Evolutionary conservation across 768 basidiomycete genomes (phyloP), one percentile per base, ranked within the genome.

Genomic region (Cyclocybe cylindracea): DNA sequence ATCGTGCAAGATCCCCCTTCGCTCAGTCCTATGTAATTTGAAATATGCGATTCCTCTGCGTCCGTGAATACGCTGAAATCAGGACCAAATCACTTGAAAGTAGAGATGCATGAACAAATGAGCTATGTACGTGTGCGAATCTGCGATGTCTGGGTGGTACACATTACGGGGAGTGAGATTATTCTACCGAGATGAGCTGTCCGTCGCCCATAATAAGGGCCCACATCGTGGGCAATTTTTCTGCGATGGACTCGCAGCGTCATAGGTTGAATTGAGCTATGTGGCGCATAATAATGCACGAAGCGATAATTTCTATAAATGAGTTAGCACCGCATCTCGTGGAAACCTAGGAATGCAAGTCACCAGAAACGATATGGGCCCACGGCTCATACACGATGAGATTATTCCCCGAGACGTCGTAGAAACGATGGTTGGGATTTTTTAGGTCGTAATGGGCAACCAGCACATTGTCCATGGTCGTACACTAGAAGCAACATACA

Each of bases 371-470:
- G 29, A 87, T 61, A 52, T 77, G 73, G 1, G 71, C 72, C 61
- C 72, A 86, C 4, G 74, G 66, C 51, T 87, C 83, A 53, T 82
- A 77, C 16, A 87, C 73, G 4, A 81, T 83, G 47, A 88, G 59
- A 14, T 74, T 81, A 60, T 87, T 83, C 10, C 86, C 86, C 33
- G 85, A 85, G 16, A 80, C 77, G 44, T 77, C 74, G 58, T 80
- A 86, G n/a, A 75, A 76, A 35, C 77, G 77, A 46, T 82, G 74
- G 53, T 78, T 71, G 44, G 76, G 70, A 1, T 79, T 77, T 54
- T 80, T 80, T 19, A 87, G 77, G 59, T 83, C 79, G 55, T 85
- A 89, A 57, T 87, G 83, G 13, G 85, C 87, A 18, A 87, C 80
- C 33, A 86, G 51, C 42, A 72, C 69, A 61, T 83, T 78, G 34